Evolutionary conservation across 768 basidiomycete genomes (phyloP).

Genomic region (Tylopilus plumbeoviolaceoides): DNA sequence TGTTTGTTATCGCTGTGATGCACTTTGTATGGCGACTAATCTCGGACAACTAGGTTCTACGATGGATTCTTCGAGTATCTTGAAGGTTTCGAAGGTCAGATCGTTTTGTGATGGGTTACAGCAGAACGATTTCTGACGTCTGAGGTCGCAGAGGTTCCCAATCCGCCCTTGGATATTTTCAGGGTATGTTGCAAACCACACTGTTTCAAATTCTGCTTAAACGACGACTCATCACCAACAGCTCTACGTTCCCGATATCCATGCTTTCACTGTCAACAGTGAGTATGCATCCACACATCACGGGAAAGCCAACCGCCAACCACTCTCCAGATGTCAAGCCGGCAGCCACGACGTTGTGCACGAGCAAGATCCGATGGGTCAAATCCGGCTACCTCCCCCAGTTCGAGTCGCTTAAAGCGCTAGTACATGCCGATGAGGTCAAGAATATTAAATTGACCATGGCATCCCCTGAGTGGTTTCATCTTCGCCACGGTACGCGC

Average conservation of each 20-base stretch:
- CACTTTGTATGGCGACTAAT: too few species aligned
- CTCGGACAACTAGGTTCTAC: slow-evolving; percentile 17
- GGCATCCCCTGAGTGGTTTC: slow-evolving; percentile 70
- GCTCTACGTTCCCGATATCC: slow-evolving; percentile 26
- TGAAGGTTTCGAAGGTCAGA: slow-evolving; percentile 25
- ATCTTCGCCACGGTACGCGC: slow-evolving; percentile 57
- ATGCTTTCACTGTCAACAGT: slow-evolving; percentile 20
- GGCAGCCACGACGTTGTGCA: slow-evolving; percentile 19
- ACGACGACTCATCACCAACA: background rate
- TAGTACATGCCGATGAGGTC: slow-evolving; percentile 60
- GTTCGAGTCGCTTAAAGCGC: slow-evolving; percentile 55
- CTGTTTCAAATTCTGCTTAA: too few species aligned
- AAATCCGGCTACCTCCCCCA: slow-evolving; percentile 61
- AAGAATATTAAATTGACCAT: slow-evolving; percentile 67
- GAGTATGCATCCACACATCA: background rate
- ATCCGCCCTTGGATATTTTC: slow-evolving; percentile 26
- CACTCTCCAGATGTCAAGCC: slow-evolving; percentile 18
- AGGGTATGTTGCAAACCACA: slow-evolving; percentile 9
- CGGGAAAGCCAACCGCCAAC: background rate
- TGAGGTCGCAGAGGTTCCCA: slow-evolving; percentile 13
- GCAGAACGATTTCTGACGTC: background rate
- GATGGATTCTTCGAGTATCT: slow-evolving; percentile 28
- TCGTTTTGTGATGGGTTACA: background rate
- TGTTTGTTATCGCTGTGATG: slow-evolving; percentile 9
- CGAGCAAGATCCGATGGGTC: slow-evolving; percentile 62